phyloP scores from a whole-genome alignment of 1,284 basidiomycete genomes.

The Salmacisia buchloeana region DNA sequence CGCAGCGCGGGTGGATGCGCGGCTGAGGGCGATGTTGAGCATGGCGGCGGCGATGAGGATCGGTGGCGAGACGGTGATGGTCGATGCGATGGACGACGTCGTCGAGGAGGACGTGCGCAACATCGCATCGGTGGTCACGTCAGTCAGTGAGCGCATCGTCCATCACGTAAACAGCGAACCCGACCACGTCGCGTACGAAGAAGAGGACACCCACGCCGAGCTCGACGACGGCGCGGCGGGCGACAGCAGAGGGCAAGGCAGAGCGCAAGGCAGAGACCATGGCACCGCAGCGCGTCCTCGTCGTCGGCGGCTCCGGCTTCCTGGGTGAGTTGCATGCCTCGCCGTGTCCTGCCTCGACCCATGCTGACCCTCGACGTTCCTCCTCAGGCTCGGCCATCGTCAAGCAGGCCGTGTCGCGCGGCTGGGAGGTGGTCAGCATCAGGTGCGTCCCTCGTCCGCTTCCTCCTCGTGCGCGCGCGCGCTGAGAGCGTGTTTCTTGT shows the following conservation, averaged over 20 bases:
- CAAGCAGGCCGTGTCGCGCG: constrained; percentile 72
- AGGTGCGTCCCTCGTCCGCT: constrained; percentile 57
- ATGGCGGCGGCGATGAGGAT: no score
- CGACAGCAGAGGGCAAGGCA: no score
- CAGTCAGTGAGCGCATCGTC: no score
- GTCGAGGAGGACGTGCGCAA: no score
- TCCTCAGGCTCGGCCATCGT: constrained; percentile 85
- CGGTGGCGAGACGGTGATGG: no score
- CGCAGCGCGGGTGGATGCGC: constrained; percentile 12
- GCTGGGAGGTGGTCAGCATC: constrained; percentile 80
- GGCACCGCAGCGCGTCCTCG: constrained; percentile 46
- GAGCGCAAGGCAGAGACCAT: no score
- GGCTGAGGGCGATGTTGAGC: not conserved
- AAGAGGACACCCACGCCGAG: no score
- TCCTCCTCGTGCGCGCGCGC: not conserved
- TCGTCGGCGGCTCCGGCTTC: constrained; percentile 91
- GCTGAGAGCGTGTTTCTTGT: not conserved
- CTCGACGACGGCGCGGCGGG: no score
- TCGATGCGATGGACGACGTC: no score
- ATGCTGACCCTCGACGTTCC: not conserved
- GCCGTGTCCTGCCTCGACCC: not conserved
- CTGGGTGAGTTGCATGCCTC: constrained; percentile 60
- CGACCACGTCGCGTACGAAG: no score
- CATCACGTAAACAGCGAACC: no score
- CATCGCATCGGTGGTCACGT: no score